Conservation (phyloP, 129 eudicot species). For the Pittosporum tobira region DNA sequence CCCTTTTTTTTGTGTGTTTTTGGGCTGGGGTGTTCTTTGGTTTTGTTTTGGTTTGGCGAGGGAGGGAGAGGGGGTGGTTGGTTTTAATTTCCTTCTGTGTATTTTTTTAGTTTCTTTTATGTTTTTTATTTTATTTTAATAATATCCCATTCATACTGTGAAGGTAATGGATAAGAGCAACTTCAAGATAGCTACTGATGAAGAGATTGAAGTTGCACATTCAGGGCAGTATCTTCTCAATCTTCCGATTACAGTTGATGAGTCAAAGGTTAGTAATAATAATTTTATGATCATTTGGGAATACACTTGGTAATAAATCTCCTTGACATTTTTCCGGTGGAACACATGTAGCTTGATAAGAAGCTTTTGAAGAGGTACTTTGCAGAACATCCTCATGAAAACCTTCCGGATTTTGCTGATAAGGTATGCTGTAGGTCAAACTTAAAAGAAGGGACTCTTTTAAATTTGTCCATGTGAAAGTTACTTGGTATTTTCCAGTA, state of each 20-base stretch:
- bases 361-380: slow-evolving; percentile 66
- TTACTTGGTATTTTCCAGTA: no score
- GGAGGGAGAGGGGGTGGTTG: no score
- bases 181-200: slow-evolving; percentile 71
- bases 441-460: neutral
- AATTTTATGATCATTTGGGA: neutral
- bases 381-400: slow-evolving; percentile 54
- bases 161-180: slow-evolving; percentile 98
- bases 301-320: neutral
- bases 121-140: no score
- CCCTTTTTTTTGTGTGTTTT: neutral
- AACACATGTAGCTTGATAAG: slow-evolving; percentile 61
- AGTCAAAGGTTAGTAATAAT: slow-evolving; percentile 62
- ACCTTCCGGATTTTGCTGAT: slow-evolving; percentile 90
- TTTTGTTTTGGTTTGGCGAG: no score
- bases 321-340: neutral
- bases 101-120: neutral
- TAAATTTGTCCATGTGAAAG: neutral
- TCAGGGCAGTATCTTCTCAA: slow-evolving; percentile 89
- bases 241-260: slow-evolving; percentile 93
- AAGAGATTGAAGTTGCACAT: slow-evolving; percentile 85
- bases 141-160: neutral
- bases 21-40: no score
- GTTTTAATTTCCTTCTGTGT: no score
- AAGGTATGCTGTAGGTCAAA: slow-evolving; percentile 42